Conservation (phyloP, 306 rosid genomes). For the Alnus glutinosa region DNA sequence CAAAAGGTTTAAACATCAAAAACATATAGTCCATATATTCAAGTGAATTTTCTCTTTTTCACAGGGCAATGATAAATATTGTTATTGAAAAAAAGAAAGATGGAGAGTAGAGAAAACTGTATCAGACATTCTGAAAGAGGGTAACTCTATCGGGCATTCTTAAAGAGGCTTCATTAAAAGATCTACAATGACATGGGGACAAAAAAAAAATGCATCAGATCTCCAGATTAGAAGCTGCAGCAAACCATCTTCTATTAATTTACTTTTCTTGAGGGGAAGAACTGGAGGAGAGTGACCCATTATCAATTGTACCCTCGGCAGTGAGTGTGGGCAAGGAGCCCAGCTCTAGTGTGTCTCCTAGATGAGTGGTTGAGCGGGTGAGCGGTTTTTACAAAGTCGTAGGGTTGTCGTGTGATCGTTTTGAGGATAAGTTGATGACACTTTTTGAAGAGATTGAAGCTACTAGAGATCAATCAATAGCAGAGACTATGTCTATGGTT, state of each 20-base stretch:
- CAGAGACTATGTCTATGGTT: too few relatives aligned
- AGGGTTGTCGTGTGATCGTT: too few relatives aligned
- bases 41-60: background rate
- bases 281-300: too few relatives aligned
- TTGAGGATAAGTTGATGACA: too few relatives aligned
- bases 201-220: background rate
- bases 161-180: too few relatives aligned
- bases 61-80: background rate
- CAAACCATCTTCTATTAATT: conserved; percentile 17
- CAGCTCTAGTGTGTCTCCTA: too few relatives aligned
- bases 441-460: too few relatives aligned
- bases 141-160: background rate
- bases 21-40: background rate
- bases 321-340: too few relatives aligned
- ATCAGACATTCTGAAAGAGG: background rate
- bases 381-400: too few relatives aligned
- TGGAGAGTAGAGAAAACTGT: background rate
- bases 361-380: too few relatives aligned
- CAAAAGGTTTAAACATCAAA: background rate
- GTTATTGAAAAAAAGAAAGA: background rate
- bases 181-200: background rate
- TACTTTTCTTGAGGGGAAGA: conserved; percentile 15
- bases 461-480: too few relatives aligned
- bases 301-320: too few relatives aligned
- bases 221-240: conserved; percentile 12